phyloP scores from a whole-genome alignment of 805 yeast genomes.

The Wickerhamiella vanderwaltii region DNA sequence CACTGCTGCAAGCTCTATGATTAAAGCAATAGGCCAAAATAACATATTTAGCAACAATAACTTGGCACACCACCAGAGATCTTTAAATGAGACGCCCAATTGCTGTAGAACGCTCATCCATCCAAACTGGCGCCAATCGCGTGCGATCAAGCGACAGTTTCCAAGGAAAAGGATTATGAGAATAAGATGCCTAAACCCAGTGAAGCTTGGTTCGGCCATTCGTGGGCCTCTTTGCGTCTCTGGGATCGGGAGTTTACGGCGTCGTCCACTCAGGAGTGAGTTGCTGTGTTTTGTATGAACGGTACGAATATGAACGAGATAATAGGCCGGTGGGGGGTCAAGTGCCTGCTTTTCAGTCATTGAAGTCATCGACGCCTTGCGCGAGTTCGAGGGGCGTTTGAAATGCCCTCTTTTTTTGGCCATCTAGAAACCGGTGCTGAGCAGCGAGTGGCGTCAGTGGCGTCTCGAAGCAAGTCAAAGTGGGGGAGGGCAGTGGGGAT shows the following conservation, averaged over 20 bases:
- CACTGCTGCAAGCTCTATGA: constrained; percentile 28
- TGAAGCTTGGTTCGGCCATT: constrained; percentile 10
- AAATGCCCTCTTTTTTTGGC: constrained; percentile 1
- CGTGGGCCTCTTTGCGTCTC: background rate
- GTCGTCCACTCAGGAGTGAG: constrained; percentile 8
- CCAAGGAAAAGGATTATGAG: constrained; percentile 31
- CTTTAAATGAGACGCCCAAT: constrained; percentile 26
- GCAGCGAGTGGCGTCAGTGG: no score
- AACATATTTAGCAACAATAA: constrained; percentile 26
- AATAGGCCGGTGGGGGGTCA: constrained; percentile 1
- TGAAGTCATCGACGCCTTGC: background rate
- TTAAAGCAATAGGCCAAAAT: constrained; percentile 29
- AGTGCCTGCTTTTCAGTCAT: background rate
- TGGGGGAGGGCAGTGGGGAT: no score
- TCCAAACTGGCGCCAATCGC: constrained; percentile 31
- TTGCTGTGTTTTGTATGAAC: constrained; percentile 5
- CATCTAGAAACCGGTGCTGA: no score
- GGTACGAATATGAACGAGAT: constrained; percentile 7
- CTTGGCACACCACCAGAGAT: constrained; percentile 22
- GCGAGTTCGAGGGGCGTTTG: background rate
- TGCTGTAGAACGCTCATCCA: constrained; percentile 24
- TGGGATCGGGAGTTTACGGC: constrained; percentile 13
- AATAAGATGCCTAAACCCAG: constrained; percentile 33
- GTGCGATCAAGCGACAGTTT: constrained; percentile 30
- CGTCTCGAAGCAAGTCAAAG: no score